Evolutionary conservation across 2,329 filamentous ascomycete species (phyloP), one percentile per base, ranked within the genome.

Genomic region (Fusarium incarnatum): DNA sequence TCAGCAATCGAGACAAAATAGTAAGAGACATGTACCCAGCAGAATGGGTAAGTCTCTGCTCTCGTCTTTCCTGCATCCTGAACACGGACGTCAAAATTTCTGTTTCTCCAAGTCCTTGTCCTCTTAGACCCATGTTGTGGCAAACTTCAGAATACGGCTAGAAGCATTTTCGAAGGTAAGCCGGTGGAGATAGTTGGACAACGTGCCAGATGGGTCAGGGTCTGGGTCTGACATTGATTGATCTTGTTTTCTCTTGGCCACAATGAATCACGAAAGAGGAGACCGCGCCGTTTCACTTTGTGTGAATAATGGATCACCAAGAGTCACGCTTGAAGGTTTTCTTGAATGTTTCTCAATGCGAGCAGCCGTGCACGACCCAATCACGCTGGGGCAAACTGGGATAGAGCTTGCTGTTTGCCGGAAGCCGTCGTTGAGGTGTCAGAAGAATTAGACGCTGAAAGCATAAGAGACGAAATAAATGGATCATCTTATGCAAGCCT

Each of bases 101-200:
- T 53, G 25, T 53, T 25, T 25, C 34, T 9, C 25, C 3, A 42
- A 22, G 34, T 20, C 49, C 42, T 28, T 27, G 18, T 42, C 18
- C 49, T 52, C 40, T 42, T 37, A 56, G 44, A 54, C 59, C 68
- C 68, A 71, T 71, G 65, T 15, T 28, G 64, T 71, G 64, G 68
- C 68, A 57, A 71, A 66, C 64, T 55, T 66, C 59, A 50, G 68
- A 70, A 71, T 54, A 25, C 60, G 60, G 60, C 64, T 71, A 71
- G 68, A 71, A 71, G 64, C 64, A 58, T 71, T 69, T 56, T 71
- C 60, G 68, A 71, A 68, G 52, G 45, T 42, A 49, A 49, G 48
- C 40, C 45, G 53, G 68, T 71, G 68, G 68, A 62, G 60, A 52
- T 18, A 25, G 41, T 60, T 60, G 54, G 46, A 47, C 30, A 50